A percentile compares a stretch with the other conserved stretches of the same genome.
Conservation (phyloP, 225 moss, liverwort and hornwort genomes). For the Lunularia cruciata region DNA sequence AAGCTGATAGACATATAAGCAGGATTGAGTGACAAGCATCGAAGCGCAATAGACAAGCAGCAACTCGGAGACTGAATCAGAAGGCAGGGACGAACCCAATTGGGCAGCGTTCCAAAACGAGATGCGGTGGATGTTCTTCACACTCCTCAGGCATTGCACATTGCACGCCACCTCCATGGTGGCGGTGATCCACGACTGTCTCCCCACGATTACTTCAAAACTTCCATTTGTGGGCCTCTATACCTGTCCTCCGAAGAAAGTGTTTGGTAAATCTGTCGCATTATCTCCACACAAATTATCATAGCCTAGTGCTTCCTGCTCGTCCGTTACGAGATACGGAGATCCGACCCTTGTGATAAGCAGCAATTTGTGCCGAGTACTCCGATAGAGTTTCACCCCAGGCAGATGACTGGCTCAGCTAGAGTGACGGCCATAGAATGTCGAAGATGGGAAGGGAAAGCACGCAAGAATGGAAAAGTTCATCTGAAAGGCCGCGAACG, state of each 20-base stretch:
- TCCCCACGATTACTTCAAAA: not conserved
- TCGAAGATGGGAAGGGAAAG: not conserved
- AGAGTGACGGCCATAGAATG: not conserved
- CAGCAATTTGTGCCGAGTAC: not conserved
- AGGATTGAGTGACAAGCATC: too few relatives aligned
- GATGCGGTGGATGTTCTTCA: constrained; percentile 33
- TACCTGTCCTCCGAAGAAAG: not conserved
- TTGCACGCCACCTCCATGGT: constrained; percentile 39
- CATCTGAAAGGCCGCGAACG: not conserved
- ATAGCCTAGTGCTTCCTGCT: not conserved
- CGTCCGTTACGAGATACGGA: not conserved
- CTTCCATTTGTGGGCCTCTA: not conserved
- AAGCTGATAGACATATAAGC: too few relatives aligned
- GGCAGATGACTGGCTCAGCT: not conserved
- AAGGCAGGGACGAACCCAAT: constrained; percentile 24
- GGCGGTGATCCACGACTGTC: not conserved
- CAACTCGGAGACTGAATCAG: not conserved
- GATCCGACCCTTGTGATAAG: not conserved
- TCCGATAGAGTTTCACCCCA: not conserved
- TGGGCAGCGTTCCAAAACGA: constrained; percentile 39
- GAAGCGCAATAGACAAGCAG: not conserved
- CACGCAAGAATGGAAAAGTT: not conserved
- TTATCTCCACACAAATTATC: too few relatives aligned
- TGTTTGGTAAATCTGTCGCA: not conserved
- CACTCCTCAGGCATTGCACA: constrained; percentile 32